These are phyloP conservation scores for Miamiensis avidus DNA, from an alignment of 169 alveolate species.

Conservation along the genomic window DNA sequence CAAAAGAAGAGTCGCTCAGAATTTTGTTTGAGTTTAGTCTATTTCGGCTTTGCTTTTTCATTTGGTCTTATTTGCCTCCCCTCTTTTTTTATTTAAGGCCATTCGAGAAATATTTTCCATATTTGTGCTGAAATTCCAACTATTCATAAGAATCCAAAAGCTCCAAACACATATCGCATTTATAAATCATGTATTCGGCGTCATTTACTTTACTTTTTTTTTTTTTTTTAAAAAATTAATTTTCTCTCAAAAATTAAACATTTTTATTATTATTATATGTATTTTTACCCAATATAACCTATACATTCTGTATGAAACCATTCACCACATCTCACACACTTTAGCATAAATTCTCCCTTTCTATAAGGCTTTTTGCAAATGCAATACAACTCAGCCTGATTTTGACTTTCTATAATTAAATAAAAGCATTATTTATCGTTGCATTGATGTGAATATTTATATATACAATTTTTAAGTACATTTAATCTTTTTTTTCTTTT, in stretches of 20 bases:
- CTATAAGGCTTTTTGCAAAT: background rate
- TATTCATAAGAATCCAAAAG: background rate
- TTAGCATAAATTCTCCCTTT: background rate
- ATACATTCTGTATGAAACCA: conserved; percentile 26
- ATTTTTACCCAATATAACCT: background rate
- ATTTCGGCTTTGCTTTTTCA: no score
- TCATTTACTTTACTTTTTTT: no score
- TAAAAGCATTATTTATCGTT: background rate
- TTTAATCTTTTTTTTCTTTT: background rate
- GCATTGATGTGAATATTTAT: background rate
- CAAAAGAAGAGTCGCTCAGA: no score
- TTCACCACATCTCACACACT: conserved; percentile 5
- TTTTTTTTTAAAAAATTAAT: no score
- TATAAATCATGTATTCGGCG: background rate
- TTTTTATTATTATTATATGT: background rate
- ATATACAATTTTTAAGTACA: conserved; percentile 2
- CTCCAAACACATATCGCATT: background rate
- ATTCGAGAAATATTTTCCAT: no score
- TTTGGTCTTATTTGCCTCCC: no score
- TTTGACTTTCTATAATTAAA: background rate
- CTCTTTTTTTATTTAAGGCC: no score
- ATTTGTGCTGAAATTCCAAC: no score
- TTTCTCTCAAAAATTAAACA: background rate
- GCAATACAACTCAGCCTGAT: background rate
- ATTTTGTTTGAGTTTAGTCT: no score